These are phyloP conservation scores for Botrytis squamosa DNA, from an alignment of 2,329 filamentous ascomycete genomes.

Conservation along the genomic window DNA sequence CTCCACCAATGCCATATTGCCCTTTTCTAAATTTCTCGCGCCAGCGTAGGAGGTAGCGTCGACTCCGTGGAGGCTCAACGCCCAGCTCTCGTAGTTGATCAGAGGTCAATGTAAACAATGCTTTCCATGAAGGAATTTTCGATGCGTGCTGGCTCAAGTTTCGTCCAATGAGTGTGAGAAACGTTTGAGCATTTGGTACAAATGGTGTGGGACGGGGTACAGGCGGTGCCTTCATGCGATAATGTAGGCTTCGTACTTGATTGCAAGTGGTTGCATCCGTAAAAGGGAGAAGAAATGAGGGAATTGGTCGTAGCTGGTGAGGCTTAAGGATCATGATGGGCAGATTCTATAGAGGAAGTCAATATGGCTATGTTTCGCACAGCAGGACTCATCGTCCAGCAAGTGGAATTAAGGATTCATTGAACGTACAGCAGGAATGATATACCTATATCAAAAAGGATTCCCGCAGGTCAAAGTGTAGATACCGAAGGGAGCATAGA, in stretches of 20 bases:
- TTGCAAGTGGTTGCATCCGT: slow-evolving; percentile 32
- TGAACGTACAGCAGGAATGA: not conserved
- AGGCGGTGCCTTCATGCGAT: slow-evolving; percentile 40
- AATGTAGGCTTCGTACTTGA: slow-evolving; percentile 44
- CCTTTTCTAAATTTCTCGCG: slow-evolving; percentile 79
- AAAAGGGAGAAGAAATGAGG: slow-evolving; percentile 38
- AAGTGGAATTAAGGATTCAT: not conserved
- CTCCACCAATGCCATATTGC: slow-evolving; percentile 76
- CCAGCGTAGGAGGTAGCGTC: slow-evolving; percentile 85
- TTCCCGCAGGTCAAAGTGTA: not conserved
- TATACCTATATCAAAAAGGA: not conserved
- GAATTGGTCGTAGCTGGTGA: slow-evolving; percentile 33
- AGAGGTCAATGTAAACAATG: slow-evolving; percentile 79
- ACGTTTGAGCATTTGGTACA: slow-evolving; percentile 79
- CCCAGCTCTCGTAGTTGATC: slow-evolving; percentile 78
- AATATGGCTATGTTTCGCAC: slow-evolving; percentile 1
- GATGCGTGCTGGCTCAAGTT: slow-evolving; percentile 75
- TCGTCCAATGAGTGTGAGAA: slow-evolving; percentile 88
- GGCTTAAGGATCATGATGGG: slow-evolving; percentile 37
- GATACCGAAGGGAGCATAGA: not conserved
- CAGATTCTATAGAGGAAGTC: slow-evolving; percentile 18
- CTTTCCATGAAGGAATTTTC: slow-evolving; percentile 89
- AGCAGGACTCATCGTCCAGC: not conserved
- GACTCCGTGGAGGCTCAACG: slow-evolving; percentile 77
- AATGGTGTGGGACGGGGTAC: slow-evolving; percentile 76